Percentiles rank a stretch among this genome's conserved stretches.
These are phyloP conservation scores for Thelephora aurantiotincta DNA, from an alignment of 768 basidiomycete species.

Conservation along the genomic window DNA sequence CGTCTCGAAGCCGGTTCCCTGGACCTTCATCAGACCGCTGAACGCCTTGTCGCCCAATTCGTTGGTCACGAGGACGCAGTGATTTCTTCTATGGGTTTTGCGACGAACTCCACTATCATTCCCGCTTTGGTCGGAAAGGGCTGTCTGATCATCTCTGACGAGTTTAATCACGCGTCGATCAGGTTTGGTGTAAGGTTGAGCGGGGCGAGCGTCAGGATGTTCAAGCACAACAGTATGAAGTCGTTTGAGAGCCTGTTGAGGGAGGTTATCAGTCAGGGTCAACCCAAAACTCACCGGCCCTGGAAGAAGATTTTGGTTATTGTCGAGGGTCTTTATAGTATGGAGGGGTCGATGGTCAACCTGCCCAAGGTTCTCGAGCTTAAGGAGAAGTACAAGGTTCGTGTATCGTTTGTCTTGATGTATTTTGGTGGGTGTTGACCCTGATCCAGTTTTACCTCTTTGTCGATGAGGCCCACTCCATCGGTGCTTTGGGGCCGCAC, in stretches of 20 bases:
- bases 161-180: slow-evolving; percentile 92
- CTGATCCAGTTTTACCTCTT: slow-evolving; percentile 76
- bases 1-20: slow-evolving; percentile 77
- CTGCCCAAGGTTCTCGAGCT: slow-evolving; percentile 72
- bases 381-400: slow-evolving; percentile 90
- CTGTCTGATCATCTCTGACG: slow-evolving; percentile 91
- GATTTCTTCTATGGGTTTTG: slow-evolving; percentile 93
- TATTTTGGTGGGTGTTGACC: not conserved
- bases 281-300: slow-evolving; percentile 94
- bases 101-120: slow-evolving; percentile 87
- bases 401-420: slow-evolving; percentile 7
- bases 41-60: slow-evolving; percentile 83
- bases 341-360: slow-evolving; percentile 94
- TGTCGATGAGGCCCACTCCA: slow-evolving; percentile 94
- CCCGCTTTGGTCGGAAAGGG: slow-evolving; percentile 87
- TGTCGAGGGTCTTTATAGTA: slow-evolving; percentile 93
- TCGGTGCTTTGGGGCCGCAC: slow-evolving; percentile 88
- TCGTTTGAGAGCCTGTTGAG: slow-evolving; percentile 67
- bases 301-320: slow-evolving; percentile 97
- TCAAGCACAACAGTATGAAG: slow-evolving; percentile 94
- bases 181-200: slow-evolving; percentile 83
- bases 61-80: slow-evolving; percentile 83
- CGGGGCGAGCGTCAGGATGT: slow-evolving; percentile 81
- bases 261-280: slow-evolving; percentile 93
- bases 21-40: slow-evolving; percentile 69